Base-by-base conservation (phyloP, 331 rosid species). In the Acacia concinna region DNA sequence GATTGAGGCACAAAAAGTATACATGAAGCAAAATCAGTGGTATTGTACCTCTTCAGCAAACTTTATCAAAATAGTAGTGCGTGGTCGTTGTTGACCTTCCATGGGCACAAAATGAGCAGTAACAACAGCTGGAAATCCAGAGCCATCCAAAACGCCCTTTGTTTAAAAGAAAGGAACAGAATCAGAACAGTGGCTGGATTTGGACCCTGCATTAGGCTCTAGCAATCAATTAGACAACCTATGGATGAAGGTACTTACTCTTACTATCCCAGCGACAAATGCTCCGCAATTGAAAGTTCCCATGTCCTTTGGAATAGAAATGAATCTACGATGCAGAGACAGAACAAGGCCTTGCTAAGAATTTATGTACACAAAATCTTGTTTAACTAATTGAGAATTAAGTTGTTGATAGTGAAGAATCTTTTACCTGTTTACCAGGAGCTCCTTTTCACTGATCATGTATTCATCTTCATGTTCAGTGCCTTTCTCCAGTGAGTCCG, bases 401-500 rank as follows among this genome's bases (percentile, higher is more conserved):
- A 71, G 43, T 20, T 9, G 23, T 62, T 20, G 37, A 64, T 38
- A 14, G 31, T 21, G n/a, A 57, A 71, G 9, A 82, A 78, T 46
- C 32, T 32, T 32, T 57, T 83, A 95, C 99, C 97, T 89, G 89
- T 95, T 95, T 84, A 95, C 99, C 51, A 95, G 94, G 74, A 95
- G 99, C 83, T 95, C 99, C 84, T 91, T 95, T 84, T 95, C 99
- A 81, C 99, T 95, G 77, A 91, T 95, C 97, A 95, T 95, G 87
- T 93, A 95, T 82, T 95, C 99, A 78, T 95, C 99, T 91, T 95
- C 99, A 78, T 93, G 99, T 78, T 95, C 98, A 28, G 99, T 95
- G 85, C 99, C 99, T 85, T 95, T 93, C 90, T 95, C 99, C 75
- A 95, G 96, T 25, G 99, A 95, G 81, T 95, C 99, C 40, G 99